Percentiles rank a stretch among this genome's conserved stretches.
Conservation (phyloP, 495 filamentous ascomycete species). For the Hypoxylon intermedium region DNA sequence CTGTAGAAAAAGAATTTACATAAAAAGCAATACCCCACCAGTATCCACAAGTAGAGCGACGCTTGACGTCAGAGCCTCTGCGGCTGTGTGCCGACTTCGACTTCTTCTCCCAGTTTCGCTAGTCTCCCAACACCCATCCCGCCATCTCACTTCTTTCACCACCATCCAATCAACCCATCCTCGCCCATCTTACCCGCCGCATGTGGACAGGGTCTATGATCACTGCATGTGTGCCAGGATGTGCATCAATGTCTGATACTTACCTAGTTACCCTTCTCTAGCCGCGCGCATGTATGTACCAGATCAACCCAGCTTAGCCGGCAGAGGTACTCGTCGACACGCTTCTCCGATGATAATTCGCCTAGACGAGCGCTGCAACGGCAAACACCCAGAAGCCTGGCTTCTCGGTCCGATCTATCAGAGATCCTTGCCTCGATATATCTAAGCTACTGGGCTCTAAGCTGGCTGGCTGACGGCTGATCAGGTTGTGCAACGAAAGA, state of each 20-base stretch:
- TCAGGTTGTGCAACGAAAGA: slow-evolving; percentile 23
- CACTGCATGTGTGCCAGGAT: too few relatives aligned
- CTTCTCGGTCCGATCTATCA: slow-evolving; percentile 41
- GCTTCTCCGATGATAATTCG: slow-evolving; percentile 20
- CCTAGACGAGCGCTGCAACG: slow-evolving; percentile 19
- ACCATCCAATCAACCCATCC: neutral
- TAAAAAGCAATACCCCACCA: slow-evolving; percentile 16
- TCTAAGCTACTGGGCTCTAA: too few relatives aligned
- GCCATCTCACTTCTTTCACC: too few relatives aligned
- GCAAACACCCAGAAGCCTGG: slow-evolving; percentile 28
- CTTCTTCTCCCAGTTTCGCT: too few relatives aligned
- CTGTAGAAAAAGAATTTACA: slow-evolving; percentile 10
- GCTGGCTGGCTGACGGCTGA: slow-evolving; percentile 3
- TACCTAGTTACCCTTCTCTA: slow-evolving; percentile 23
- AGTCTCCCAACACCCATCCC: slow-evolving; percentile 6
- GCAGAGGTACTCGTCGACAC: slow-evolving; percentile 15
- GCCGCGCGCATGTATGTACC: slow-evolving; percentile 24
- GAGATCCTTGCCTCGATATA: slow-evolving; percentile 26
- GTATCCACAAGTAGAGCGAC: slow-evolving; percentile 15
- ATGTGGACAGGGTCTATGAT: slow-evolving; percentile 15
- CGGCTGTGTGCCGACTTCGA: slow-evolving; percentile 34
- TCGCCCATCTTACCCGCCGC: slow-evolving; percentile 10
- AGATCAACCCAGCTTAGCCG: slow-evolving; percentile 14
- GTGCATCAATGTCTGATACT: too few relatives aligned
- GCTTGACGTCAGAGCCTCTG: slow-evolving; percentile 36